These are phyloP conservation scores for Mycena amicta DNA, from an alignment of 768 basidiomycete species.

Conservation along the genomic window DNA sequence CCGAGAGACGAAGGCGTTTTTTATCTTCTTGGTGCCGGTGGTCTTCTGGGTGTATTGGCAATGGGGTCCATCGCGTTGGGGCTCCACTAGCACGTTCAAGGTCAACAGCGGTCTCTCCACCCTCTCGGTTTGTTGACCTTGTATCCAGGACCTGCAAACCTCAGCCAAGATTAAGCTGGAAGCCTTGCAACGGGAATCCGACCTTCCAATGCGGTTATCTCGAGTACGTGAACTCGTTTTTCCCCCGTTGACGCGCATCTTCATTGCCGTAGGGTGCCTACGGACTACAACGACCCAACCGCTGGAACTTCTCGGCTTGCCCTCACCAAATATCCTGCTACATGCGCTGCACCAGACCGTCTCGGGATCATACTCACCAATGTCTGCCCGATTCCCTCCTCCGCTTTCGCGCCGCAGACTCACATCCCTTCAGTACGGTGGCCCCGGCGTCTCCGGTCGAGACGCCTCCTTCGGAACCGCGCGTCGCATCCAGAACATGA, in stretches of 20 bases:
- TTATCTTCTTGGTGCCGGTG: not conserved
- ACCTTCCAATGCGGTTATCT: slow-evolving; percentile 18
- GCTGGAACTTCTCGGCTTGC: slow-evolving; percentile 17
- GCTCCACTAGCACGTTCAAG: not conserved
- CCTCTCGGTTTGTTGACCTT: not conserved
- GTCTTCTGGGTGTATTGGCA: not conserved
- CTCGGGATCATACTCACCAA: slow-evolving; percentile 20
- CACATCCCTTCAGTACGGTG: slow-evolving; percentile 11
- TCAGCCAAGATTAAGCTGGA: slow-evolving; percentile 9
- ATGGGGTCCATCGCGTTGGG: not conserved
- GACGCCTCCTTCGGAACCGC: slow-evolving; percentile 8
- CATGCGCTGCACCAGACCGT: slow-evolving; percentile 14
- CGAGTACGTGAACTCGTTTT: slow-evolving; percentile 3
- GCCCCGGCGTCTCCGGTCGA: slow-evolving; percentile 14
- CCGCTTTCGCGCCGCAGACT: not conserved
- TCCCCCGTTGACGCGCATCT: too few species aligned
- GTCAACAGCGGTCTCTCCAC: not conserved
- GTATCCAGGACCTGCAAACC: not conserved
- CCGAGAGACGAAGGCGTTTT: not conserved
- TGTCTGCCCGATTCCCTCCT: not conserved
- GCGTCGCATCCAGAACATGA: slow-evolving; percentile 8
- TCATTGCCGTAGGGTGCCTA: slow-evolving; percentile 19
- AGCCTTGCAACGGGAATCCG: slow-evolving; percentile 14
- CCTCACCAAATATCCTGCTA: slow-evolving; percentile 19
- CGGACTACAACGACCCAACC: slow-evolving; percentile 16